Percentiles rank a stretch among this genome's conserved stretches.
Conservation (phyloP, 2,329 filamentous ascomycete genomes). For the Hysterium pulicare region DNA sequence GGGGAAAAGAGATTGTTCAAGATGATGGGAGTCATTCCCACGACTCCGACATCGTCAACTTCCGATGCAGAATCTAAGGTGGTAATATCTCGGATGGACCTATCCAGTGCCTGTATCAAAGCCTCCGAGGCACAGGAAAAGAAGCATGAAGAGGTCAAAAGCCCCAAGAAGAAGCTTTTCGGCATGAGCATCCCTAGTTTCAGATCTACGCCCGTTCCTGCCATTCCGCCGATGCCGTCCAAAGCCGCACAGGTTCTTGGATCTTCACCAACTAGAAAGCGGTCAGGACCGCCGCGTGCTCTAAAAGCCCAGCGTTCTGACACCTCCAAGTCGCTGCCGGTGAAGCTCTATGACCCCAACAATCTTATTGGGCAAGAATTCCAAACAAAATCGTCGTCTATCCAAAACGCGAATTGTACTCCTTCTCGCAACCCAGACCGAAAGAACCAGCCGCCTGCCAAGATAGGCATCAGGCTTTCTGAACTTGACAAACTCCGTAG, state of each 20-base stretch:
- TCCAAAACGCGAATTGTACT: background rate
- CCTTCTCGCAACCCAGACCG: background rate
- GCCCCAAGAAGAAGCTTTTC: conserved; percentile 41
- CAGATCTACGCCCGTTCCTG: conserved; percentile 5
- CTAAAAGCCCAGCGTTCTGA: conserved; percentile 16
- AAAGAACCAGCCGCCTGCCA: no score
- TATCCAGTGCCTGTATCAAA: conserved; percentile 8
- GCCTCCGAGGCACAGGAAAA: conserved; percentile 10
- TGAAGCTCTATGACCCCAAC: conserved; percentile 11
- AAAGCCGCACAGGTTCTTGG: conserved; percentile 39
- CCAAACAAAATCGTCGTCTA: no score
- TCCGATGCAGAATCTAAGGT: background rate
- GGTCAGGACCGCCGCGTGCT: conserved; percentile 9
- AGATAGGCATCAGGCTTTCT: background rate
- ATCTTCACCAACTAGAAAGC: conserved; percentile 12
- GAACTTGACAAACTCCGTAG: background rate
- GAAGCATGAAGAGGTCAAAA: conserved; percentile 23
- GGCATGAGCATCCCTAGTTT: conserved; percentile 30
- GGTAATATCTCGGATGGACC: background rate
- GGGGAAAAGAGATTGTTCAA: conserved; percentile 34
- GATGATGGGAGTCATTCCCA: conserved; percentile 29
- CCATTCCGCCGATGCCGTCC: conserved; percentile 19
- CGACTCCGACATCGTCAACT: conserved; percentile 12
- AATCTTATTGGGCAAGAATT: background rate
- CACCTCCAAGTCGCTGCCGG: conserved; percentile 24